Conservation (phyloP, 345 rosid species). For the Salix koriyanagi region DNA sequence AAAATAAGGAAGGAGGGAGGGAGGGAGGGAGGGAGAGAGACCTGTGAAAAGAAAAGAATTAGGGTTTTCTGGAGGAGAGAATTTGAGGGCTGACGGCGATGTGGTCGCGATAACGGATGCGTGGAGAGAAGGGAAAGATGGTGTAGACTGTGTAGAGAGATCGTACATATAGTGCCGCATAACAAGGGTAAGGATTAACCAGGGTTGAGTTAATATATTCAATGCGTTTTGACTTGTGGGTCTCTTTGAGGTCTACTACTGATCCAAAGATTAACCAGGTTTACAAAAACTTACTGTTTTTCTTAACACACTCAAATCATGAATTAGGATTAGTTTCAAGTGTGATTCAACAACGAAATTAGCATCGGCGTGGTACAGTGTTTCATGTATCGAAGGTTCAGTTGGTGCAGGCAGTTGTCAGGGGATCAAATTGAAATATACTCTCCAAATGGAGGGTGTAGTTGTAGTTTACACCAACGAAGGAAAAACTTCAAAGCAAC, state of each 20-base stretch:
- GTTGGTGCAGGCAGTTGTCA: too few species aligned
- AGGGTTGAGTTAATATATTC: background rate
- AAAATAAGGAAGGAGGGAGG: background rate
- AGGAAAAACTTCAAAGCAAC: too few species aligned
- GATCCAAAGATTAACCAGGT: background rate
- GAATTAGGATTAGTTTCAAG: too few species aligned
- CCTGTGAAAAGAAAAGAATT: background rate
- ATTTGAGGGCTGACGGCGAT: background rate
- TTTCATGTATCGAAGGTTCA: too few species aligned
- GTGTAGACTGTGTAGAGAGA: background rate
- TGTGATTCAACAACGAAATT: too few species aligned
- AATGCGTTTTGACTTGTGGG: background rate
- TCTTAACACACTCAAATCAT: too few species aligned
- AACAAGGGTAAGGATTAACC: background rate
- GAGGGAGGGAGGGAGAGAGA: background rate
- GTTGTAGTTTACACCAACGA: too few species aligned
- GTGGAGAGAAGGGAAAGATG: background rate
- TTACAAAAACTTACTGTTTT: too few species aligned
- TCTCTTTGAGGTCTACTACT: background rate
- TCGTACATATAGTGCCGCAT: background rate
- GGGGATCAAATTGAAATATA: too few species aligned
- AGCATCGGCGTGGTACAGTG: too few species aligned
- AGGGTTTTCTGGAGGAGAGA: background rate
- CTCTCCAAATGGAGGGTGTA: too few species aligned
- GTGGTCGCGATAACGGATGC: background rate